Evolutionary conservation across 768 basidiomycete genomes (phyloP).

Genomic region (Collybiopsis luxurians): DNA sequence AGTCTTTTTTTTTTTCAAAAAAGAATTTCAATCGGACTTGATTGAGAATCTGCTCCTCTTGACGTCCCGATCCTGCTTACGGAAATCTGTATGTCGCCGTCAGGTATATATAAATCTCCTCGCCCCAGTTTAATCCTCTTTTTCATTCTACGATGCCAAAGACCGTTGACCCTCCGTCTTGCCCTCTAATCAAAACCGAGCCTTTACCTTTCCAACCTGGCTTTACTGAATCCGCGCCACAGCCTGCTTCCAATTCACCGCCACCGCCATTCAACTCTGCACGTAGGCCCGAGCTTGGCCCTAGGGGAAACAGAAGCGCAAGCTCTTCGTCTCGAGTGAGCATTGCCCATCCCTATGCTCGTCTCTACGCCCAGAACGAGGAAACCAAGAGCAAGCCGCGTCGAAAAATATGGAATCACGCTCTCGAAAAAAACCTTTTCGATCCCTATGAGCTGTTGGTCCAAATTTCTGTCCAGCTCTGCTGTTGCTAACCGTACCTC

Average conservation of each 20-base stretch:
- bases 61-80: conserved; percentile 3
- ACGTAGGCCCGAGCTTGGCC: neutral
- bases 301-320: neutral
- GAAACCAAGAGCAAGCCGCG: conserved; percentile 51
- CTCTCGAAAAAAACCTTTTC: conserved; percentile 71
- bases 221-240: neutral
- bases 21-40: no score
- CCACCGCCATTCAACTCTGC: neutral
- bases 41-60: no score
- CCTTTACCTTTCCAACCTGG: neutral
- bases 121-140: neutral
- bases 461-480: no score
- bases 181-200: neutral
- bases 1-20: no score
- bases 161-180: neutral
- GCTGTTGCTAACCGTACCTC: neutral
- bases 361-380: conserved; percentile 62
- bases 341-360: conserved; percentile 66
- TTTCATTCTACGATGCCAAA: neutral
- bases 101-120: neutral
- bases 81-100: neutral
- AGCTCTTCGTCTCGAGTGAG: conserved; percentile 5
- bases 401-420: conserved; percentile 76
- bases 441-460: conserved; percentile 63
- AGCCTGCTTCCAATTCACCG: conserved; percentile 1